These are phyloP conservation scores for Suhomyces prunicola DNA, from an alignment of 805 yeast species.

Conservation along the genomic window DNA sequence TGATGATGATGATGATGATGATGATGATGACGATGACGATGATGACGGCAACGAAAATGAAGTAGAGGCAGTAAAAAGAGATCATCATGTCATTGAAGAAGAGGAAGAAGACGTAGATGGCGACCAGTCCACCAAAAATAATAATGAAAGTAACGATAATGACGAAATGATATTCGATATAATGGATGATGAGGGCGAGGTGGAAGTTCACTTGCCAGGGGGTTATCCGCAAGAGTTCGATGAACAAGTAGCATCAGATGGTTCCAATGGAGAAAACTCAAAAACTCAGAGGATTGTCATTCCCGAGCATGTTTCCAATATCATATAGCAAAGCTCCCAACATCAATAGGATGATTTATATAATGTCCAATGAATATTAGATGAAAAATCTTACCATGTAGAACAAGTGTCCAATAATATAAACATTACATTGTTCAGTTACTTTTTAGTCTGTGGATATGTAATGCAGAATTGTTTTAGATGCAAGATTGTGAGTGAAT, in stretches of 20 bases:
- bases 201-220: neutral
- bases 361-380: neutral
- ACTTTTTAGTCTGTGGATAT: too few relatives aligned
- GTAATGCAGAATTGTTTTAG: too few relatives aligned
- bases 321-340: neutral
- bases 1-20: conserved; percentile 33
- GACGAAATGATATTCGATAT: conserved; percentile 22
- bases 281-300: neutral
- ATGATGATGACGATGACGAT: conserved; percentile 30
- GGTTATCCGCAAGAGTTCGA: neutral
- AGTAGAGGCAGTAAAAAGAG: conserved; percentile 2
- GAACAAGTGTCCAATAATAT: too few relatives aligned
- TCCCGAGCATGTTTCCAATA: neutral
- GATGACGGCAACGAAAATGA: conserved; percentile 29
- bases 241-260: neutral
- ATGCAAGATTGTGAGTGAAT: neutral
- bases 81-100: conserved; percentile 4
- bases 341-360: neutral
- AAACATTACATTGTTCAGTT: too few relatives aligned
- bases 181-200: conserved; percentile 13
- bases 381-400: neutral
- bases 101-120: conserved; percentile 1
- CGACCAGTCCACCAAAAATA: neutral
- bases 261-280: neutral
- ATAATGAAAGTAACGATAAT: conserved; percentile 7